phyloP scores from a whole-genome alignment of 129 eudicot species.

The Flaveria ramosissima region DNA sequence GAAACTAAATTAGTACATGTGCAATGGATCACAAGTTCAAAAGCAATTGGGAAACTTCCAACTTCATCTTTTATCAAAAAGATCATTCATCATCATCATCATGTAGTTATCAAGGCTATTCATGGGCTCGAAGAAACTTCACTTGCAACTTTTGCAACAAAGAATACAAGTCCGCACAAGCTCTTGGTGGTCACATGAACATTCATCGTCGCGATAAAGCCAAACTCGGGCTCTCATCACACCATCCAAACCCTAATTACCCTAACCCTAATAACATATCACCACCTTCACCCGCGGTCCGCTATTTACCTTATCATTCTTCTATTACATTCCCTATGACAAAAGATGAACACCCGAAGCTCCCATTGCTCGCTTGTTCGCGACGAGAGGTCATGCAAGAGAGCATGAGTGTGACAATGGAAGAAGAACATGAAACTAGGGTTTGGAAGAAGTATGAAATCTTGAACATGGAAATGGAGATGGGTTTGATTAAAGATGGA shows the following conservation, averaged over 20 bases:
- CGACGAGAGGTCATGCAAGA: not conserved
- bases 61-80: slow-evolving; percentile 37
- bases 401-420: not conserved
- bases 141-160: slow-evolving; percentile 69
- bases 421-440: slow-evolving; percentile 23
- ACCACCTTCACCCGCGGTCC: slow-evolving; percentile 32
- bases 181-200: slow-evolving; percentile 58
- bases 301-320: slow-evolving; percentile 36
- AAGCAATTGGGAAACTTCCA: slow-evolving; percentile 33
- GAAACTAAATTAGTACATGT: slow-evolving; percentile 22
- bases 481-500: slow-evolving; percentile 45
- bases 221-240: slow-evolving; percentile 42
- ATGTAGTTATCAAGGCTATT: slow-evolving; percentile 36
- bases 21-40: slow-evolving; percentile 33
- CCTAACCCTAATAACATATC: slow-evolving; percentile 43
- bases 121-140: slow-evolving; percentile 74
- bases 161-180: slow-evolving; percentile 78
- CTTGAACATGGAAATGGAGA: slow-evolving; percentile 37
- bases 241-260: slow-evolving; percentile 13
- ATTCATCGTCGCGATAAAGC: slow-evolving; percentile 70
- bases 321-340: slow-evolving; percentile 15
- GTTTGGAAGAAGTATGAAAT: slow-evolving; percentile 44
- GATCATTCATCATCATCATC: not conserved
- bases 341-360: slow-evolving; percentile 20
- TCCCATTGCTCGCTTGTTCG: not conserved